phyloP scores from a whole-genome alignment of 2,329 filamentous ascomycete species.

The Helicocarpus griseus region DNA sequence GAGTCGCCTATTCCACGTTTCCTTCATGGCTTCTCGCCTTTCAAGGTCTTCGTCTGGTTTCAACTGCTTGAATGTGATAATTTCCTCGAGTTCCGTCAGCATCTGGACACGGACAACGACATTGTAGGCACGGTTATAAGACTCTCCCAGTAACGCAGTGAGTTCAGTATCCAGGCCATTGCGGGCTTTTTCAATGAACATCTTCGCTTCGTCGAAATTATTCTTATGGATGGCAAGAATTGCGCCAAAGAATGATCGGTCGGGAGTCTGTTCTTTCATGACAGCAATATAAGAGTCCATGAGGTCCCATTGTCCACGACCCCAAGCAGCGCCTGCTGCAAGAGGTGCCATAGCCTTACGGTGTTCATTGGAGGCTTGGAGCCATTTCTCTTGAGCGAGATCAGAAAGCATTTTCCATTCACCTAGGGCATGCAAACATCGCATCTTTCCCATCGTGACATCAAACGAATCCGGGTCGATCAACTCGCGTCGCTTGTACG shows the following conservation, averaged over 20 bases:
- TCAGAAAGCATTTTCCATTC: conserved; percentile 93
- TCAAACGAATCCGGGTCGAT: conserved; percentile 74
- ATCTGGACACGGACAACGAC: conserved; percentile 98
- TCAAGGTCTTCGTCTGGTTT: conserved; percentile 63
- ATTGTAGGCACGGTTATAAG: conserved; percentile 92
- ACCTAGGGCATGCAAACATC: conserved; percentile 89
- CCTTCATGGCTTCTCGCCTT: conserved; percentile 82
- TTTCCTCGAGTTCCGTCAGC: conserved; percentile 95
- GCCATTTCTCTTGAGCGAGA: conserved; percentile 87
- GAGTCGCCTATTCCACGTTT: conserved; percentile 90
- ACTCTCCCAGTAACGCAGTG: conserved; percentile 92
- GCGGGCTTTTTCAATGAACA: conserved; percentile 80
- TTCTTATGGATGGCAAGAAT: conserved; percentile 92
- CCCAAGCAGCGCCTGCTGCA: conserved; percentile 93
- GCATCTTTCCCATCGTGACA: conserved; percentile 99
- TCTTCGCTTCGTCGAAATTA: conserved; percentile 83
- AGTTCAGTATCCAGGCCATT: conserved; percentile 93
- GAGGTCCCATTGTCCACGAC: conserved; percentile 88
- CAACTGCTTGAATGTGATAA: conserved; percentile 98
- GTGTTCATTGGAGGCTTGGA: conserved; percentile 76
- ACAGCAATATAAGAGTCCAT: conserved; percentile 97
- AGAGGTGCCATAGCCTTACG: conserved; percentile 85
- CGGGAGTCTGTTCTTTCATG: conserved; percentile 87
- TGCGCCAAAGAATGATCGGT: conserved; percentile 94
- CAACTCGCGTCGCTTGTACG: conserved; percentile 65